Evolutionary conservation across 2,329 filamentous ascomycete species (phyloP).

Genomic region (Neoascochyta sp.): DNA sequence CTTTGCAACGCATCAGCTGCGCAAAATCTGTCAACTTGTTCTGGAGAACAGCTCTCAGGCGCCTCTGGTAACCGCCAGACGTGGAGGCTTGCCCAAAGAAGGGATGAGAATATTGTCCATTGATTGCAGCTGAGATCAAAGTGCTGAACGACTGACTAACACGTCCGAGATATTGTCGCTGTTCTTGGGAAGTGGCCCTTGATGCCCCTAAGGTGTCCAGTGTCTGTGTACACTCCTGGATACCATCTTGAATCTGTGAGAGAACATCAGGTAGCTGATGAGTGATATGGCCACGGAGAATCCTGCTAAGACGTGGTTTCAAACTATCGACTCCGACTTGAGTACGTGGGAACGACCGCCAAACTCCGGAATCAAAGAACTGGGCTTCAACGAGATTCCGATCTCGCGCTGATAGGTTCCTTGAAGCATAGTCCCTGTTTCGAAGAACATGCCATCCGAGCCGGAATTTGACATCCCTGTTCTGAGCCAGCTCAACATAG

Average conservation of each 20-base stretch:
- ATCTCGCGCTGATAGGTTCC: conserved; percentile 24
- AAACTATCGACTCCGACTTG: conserved; percentile 16
- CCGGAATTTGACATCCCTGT: conserved; percentile 39
- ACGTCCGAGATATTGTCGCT: conserved; percentile 48
- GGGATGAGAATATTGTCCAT: conserved; percentile 43
- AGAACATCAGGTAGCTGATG: conserved; percentile 28
- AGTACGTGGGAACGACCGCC: conserved; percentile 36
- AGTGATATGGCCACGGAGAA: conserved; percentile 20
- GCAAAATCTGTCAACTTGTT: conserved; percentile 17
- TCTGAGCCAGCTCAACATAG: conserved; percentile 38
- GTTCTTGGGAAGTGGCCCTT: conserved; percentile 45
- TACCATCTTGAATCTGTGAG: conserved; percentile 14
- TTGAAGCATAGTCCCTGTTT: conserved; percentile 41
- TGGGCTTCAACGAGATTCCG: conserved; percentile 37
- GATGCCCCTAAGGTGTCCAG: conserved; percentile 50
- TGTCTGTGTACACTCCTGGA: conserved; percentile 12
- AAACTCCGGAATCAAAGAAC: conserved; percentile 34
- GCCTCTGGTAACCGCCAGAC: conserved; percentile 13
- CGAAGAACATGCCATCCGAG: conserved; percentile 54
- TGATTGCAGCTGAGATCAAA: conserved; percentile 46
- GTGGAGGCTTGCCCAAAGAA: conserved; percentile 46
- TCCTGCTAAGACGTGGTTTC: conserved; percentile 18
- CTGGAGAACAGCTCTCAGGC: conserved; percentile 20
- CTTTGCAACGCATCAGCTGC: conserved; percentile 11
- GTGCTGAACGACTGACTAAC: conserved; percentile 42